Conservation (phyloP, 768 basidiomycete species). For the Amyloporia xantha region DNA sequence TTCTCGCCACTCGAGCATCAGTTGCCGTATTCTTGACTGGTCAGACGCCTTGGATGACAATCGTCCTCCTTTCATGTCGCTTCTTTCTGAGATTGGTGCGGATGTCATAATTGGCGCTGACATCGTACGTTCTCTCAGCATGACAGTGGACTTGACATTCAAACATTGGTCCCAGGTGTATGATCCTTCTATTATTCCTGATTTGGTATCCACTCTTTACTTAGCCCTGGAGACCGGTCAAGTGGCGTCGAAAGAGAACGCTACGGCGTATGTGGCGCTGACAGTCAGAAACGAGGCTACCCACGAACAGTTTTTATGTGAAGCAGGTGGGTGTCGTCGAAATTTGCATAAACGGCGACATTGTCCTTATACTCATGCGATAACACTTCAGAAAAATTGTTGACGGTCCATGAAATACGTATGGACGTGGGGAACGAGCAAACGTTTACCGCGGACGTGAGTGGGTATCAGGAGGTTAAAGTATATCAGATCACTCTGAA, state of each 20-base stretch:
- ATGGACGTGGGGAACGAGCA: neutral
- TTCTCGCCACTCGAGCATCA: conserved; percentile 39
- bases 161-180: conserved; percentile 44
- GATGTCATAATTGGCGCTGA: conserved; percentile 72
- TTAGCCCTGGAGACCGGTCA: conserved; percentile 21
- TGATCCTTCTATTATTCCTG: conserved; percentile 54
- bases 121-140: conserved; percentile 32
- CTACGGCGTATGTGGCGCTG: conserved; percentile 38
- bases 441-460: neutral
- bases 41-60: conserved; percentile 40
- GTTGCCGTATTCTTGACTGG: conserved; percentile 58
- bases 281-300: conserved; percentile 56
- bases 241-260: neutral
- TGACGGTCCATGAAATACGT: neutral
- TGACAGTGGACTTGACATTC: neutral
- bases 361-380: too few relatives aligned
- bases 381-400: neutral
- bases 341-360: neutral
- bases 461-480: neutral
- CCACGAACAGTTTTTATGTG: conserved; percentile 32
- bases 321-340: conserved; percentile 13
- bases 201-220: conserved; percentile 44
- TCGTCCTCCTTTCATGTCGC: conserved; percentile 15
- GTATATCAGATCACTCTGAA: neutral
- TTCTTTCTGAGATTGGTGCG: conserved; percentile 38